Base-by-base conservation (phyloP, 208 protist species). In the Leishmania major region DNA sequence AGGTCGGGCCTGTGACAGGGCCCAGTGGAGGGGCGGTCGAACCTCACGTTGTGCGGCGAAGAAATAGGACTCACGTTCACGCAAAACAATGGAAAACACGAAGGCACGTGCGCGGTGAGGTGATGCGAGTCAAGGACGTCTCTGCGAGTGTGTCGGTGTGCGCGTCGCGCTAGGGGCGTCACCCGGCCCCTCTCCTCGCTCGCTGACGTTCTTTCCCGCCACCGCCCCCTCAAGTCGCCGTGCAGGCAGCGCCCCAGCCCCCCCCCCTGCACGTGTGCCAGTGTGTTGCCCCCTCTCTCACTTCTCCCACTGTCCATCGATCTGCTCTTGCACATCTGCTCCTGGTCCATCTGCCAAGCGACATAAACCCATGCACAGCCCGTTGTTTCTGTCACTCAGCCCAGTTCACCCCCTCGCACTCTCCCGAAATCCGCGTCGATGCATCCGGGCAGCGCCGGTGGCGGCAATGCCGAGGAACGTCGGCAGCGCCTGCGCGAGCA, bases 401-500 rank as follows among this genome's bases (percentile, higher is more conserved):
- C 3, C 47, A 43, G 25, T 35, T 69, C 37, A n/a, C 31, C 67
- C n/a, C 40, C 67, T 72, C n/a, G 40, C 37, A 72, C 67, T 72
- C 40, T n/a, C 67, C 5, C 5, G 53, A 79, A 11, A 49, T 77
- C 19, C 43, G 79, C 71, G 59, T 72, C 79, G n/a, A 47, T 22
- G n/a, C 55, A 77, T 57, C 51, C 67, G 4, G 28, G 71, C 19
- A 79, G 69, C 53, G 80, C 73, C 37, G 79, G 62, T 69, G 62
- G 31, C 6, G 76, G 71, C 19, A 79, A 75, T 64, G 80, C 73
- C 45, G 79, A 79, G 49, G 91, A 95, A 64, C 92, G 91, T 8
- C 87, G 94, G 37, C 82, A 86, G 83, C 89, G 88, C 13, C 80
- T 96, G 40, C 90, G 94, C 2, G 90, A 95, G 28, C 93, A 96